A percentile compares a stretch with the other conserved stretches of the same genome.
These are phyloP conservation scores for Pseudomonodictys pantanalensis DNA, from an alignment of 495 filamentous ascomycete genomes.

Conservation along the genomic window DNA sequence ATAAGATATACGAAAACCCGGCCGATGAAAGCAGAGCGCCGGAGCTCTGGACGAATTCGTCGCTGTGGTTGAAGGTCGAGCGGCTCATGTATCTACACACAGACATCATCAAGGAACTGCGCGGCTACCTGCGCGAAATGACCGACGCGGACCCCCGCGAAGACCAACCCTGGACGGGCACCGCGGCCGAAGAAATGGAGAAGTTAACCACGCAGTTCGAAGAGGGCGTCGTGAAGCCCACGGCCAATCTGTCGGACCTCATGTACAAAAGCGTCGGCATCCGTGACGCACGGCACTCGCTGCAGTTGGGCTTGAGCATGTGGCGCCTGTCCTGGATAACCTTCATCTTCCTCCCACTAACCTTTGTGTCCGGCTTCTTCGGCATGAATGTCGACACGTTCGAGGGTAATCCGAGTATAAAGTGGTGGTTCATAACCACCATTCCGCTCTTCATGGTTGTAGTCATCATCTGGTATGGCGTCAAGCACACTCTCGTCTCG, in stretches of 20 bases:
- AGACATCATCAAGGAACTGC: conserved; percentile 50
- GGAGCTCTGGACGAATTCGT: conserved; percentile 54
- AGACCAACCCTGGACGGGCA: conserved; percentile 45
- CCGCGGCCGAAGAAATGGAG: conserved; percentile 43
- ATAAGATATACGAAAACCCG: conserved; percentile 57
- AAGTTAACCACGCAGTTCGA: conserved; percentile 46
- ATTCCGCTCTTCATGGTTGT: conserved; percentile 49
- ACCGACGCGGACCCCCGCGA: conserved; percentile 27
- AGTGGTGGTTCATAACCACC: conserved; percentile 51
- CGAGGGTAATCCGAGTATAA: conserved; percentile 44
- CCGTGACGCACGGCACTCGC: conserved; percentile 50
- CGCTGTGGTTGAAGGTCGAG: conserved; percentile 54
- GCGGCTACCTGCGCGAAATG: conserved; percentile 37
- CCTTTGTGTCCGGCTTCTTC: conserved; percentile 52
- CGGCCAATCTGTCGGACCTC: conserved; percentile 47
- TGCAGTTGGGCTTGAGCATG: conserved; percentile 51
- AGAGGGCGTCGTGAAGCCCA: conserved; percentile 53
- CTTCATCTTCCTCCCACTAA: conserved; percentile 56
- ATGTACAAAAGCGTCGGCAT: conserved; percentile 59
- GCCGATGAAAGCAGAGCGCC: conserved; percentile 56
- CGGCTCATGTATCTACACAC: conserved; percentile 51
- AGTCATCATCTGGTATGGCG: conserved; percentile 47
- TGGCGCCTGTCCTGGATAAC: conserved; percentile 42
- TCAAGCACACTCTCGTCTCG: conserved; percentile 50
- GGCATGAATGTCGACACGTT: conserved; percentile 56